Evolutionary conservation across 805 yeast species (phyloP).

Genomic region (Kodamaea sagamina): DNA sequence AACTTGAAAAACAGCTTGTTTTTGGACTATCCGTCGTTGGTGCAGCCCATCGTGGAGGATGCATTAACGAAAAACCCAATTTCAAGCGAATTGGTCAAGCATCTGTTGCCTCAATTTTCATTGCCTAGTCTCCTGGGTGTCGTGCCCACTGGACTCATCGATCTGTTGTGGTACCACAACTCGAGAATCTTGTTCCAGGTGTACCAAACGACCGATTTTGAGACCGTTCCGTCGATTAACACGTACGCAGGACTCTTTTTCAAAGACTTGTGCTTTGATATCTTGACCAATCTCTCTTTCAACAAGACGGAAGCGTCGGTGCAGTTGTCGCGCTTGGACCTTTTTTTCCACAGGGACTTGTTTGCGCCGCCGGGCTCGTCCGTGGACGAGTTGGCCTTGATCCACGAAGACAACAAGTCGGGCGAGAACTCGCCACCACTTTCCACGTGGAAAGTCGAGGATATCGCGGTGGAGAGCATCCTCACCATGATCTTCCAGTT

Average conservation of each 20-base stretch:
- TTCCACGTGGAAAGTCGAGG: constrained; percentile 91
- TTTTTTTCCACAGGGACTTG: constrained; percentile 62
- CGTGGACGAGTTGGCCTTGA: constrained; percentile 60
- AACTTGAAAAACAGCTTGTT: constrained; percentile 35
- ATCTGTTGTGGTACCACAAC: constrained; percentile 60
- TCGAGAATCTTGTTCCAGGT: constrained; percentile 65
- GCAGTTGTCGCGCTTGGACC: constrained; percentile 73
- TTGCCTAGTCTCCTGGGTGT: constrained; percentile 27
- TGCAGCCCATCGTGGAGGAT: constrained; percentile 35
- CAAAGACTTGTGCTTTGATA: constrained; percentile 74
- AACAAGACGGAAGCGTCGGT: constrained; percentile 85
- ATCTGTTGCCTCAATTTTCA: constrained; percentile 42
- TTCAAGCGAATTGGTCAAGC: constrained; percentile 42
- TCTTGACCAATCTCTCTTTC: constrained; percentile 79
- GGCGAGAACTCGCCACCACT: constrained; percentile 44
- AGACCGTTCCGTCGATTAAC: constrained; percentile 53
- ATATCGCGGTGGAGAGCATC: constrained; percentile 80
- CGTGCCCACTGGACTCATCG: constrained; percentile 43
- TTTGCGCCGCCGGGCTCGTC: constrained; percentile 67
- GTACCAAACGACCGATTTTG: constrained; percentile 58
- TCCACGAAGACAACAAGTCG: constrained; percentile 40
- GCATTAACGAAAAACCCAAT: constrained; percentile 37
- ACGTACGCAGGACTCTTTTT: constrained; percentile 53
- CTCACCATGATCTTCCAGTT: constrained; percentile 75
- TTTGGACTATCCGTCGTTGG: constrained; percentile 32